Evolutionary conservation across 2,329 filamentous ascomycete species (phyloP).

Genomic region (Podosphaera fusca): DNA sequence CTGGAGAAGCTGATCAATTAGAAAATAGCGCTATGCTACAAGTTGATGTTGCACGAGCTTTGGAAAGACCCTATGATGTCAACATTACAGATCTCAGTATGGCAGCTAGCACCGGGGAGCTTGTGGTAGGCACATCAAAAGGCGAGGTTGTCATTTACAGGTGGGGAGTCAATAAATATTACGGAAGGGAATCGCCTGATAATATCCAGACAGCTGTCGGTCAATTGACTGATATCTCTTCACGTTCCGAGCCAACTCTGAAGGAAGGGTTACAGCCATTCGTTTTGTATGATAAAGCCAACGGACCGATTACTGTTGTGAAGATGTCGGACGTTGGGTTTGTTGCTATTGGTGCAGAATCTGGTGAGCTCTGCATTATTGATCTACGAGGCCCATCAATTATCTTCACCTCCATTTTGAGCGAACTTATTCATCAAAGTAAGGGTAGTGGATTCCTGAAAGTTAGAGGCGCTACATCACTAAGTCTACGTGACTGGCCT

Average conservation of each 20-base stretch:
- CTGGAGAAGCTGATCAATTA: slow-evolving; percentile 76
- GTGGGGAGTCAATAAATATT: slow-evolving; percentile 62
- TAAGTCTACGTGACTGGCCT: slow-evolving; percentile 43
- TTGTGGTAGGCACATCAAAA: slow-evolving; percentile 55
- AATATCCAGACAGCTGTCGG: slow-evolving; percentile 35
- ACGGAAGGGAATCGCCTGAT: slow-evolving; percentile 35
- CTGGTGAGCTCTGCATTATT: slow-evolving; percentile 57
- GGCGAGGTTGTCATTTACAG: slow-evolving; percentile 77
- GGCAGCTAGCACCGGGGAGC: slow-evolving; percentile 57
- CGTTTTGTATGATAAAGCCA: slow-evolving; percentile 59
- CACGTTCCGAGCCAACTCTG: slow-evolving; percentile 45
- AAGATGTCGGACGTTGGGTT: slow-evolving; percentile 88
- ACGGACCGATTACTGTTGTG: slow-evolving; percentile 57
- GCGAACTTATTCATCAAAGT: slow-evolving; percentile 52
- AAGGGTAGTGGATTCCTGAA: slow-evolving; percentile 53
- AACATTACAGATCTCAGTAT: slow-evolving; percentile 62
- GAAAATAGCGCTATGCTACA: slow-evolving; percentile 68
- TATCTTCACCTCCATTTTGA: slow-evolving; percentile 51
- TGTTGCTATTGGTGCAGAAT: slow-evolving; percentile 64
- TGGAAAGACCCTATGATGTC: slow-evolving; percentile 57
- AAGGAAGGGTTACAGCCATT: slow-evolving; percentile 65
- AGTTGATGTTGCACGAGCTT: slow-evolving; percentile 62
- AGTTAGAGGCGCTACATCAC: slow-evolving; percentile 25
- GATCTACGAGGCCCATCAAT: slow-evolving; percentile 73
- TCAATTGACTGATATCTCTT: slow-evolving; percentile 50